phyloP scores from a whole-genome alignment of 345 rosid species.

The Arabis hirsuta region DNA sequence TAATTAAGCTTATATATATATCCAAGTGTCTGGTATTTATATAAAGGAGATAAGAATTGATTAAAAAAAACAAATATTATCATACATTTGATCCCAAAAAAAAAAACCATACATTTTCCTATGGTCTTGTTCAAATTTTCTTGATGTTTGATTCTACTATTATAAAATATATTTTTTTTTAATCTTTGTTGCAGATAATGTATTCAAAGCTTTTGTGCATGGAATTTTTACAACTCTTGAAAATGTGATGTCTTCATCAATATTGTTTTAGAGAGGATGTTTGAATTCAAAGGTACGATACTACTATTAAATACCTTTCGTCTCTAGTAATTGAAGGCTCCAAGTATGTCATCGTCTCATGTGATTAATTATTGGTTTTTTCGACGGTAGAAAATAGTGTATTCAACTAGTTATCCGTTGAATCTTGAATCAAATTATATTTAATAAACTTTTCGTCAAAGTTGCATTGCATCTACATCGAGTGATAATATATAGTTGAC shows the following conservation, averaged over 20 bases:
- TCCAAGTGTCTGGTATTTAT: background rate
- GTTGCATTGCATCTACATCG: background rate
- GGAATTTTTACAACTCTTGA: background rate
- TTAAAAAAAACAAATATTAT: background rate
- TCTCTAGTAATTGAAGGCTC: conserved; percentile 10
- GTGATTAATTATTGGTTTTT: conserved; percentile 1
- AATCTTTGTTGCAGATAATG: background rate
- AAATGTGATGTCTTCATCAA: background rate
- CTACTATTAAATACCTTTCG: background rate
- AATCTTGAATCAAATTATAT: background rate
- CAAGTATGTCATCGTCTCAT: background rate
- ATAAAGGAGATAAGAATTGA: background rate
- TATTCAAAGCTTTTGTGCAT: background rate
- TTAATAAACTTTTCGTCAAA: background rate
- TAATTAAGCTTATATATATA: background rate
- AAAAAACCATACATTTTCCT: background rate
- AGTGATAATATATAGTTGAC: background rate
- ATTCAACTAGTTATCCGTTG: background rate
- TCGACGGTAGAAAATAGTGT: background rate
- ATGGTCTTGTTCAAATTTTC: background rate
- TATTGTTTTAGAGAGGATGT: background rate
- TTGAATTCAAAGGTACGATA: conserved; percentile 25
- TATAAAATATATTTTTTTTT: background rate
- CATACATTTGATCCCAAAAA: too few relatives aligned
- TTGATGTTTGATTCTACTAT: background rate